Base-by-base conservation (phyloP, 495 filamentous ascomycete species). In the Oidiodendron maius region DNA sequence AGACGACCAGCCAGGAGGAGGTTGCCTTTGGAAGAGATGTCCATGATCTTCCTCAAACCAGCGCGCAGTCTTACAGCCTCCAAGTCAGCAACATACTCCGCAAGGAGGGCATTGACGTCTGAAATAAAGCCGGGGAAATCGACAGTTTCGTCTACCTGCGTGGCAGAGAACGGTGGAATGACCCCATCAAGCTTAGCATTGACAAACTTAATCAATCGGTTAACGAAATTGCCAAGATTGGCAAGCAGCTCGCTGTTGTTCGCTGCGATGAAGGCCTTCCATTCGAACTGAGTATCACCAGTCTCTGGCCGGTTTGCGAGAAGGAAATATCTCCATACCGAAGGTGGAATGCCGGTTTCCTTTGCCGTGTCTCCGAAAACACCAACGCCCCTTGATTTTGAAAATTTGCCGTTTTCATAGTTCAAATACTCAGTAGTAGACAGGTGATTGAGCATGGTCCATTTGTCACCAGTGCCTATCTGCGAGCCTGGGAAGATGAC, bases 331-430 rank as follows among this genome's bases (percentile, higher is more conserved):
- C 91, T 76, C 89, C 90, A 96, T 22, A 97, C 87, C 45, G 91
- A 86, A 3, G 88, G 68, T 6, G 83, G 73, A 24, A 98, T 73
- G n/a, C 89, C 89, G 4, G 90, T 96, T 35, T 95, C 83, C 64
- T 84, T 84, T 15, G 88, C 93, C 61, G 82, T 85, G 61, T 86
- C 86, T 20, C 91, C 91, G 63, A 96, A 96, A 2, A 96, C 91
- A 58, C 91, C 91, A 12, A 96, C 75, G 26, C 83, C 83, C 48
- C 88, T 75, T 38, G 88, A 94, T 65, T 96, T 96, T 59, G 86
- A 91, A 72, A 98, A 98, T 61, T 98, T 98, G 40, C 88, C 89
- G 51, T 80, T 82, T 67, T 96, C 93, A 61, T 98, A 98, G 66
- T 95, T 95, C 43, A 97, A 74, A 61, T 97, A 98, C 59, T 98